These are phyloP conservation scores for Helminthosporium solani DNA, from an alignment of 2,329 filamentous ascomycete species.

Conservation along the genomic window DNA sequence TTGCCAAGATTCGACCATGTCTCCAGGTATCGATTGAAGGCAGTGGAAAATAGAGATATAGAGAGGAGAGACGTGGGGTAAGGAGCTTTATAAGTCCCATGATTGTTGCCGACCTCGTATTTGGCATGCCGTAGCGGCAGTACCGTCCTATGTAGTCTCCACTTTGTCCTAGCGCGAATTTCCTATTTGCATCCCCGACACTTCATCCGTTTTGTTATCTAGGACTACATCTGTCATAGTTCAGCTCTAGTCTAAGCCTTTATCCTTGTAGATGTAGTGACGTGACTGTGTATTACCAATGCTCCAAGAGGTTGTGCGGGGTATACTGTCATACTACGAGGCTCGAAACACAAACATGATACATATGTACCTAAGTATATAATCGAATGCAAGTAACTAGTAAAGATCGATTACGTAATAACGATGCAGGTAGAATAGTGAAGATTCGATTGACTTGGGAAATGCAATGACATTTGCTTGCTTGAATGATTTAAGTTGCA, in stretches of 20 bases:
- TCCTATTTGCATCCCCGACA: conserved; percentile 8
- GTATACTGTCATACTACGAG: not conserved
- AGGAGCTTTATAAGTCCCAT: too few species aligned
- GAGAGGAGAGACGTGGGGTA: not conserved
- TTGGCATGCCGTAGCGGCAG: too few species aligned
- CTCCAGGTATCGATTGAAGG: not conserved
- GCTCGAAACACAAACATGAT: too few species aligned
- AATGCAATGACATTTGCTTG: not conserved
- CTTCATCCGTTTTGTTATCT: not conserved
- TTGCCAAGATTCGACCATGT: conserved; percentile 55
- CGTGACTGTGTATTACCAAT: not conserved
- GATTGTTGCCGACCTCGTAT: too few species aligned
- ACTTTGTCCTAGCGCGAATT: too few species aligned
- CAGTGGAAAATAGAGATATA: not conserved
- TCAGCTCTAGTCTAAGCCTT: not conserved
- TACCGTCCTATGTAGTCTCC: too few species aligned
- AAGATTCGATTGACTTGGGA: not conserved
- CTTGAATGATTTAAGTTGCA: not conserved
- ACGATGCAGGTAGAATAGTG: too few species aligned
- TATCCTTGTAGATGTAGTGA: too few species aligned
- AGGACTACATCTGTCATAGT: not conserved
- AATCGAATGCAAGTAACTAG: too few species aligned
- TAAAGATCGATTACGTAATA: too few species aligned
- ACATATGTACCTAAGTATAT: too few species aligned
- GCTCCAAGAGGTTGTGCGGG: not conserved